A percentile compares a stretch with the other conserved stretches of the same genome.
Evolutionary conservation across 495 filamentous ascomycete genomes (phyloP).

Genomic region (Rusavskia elegans): DNA sequence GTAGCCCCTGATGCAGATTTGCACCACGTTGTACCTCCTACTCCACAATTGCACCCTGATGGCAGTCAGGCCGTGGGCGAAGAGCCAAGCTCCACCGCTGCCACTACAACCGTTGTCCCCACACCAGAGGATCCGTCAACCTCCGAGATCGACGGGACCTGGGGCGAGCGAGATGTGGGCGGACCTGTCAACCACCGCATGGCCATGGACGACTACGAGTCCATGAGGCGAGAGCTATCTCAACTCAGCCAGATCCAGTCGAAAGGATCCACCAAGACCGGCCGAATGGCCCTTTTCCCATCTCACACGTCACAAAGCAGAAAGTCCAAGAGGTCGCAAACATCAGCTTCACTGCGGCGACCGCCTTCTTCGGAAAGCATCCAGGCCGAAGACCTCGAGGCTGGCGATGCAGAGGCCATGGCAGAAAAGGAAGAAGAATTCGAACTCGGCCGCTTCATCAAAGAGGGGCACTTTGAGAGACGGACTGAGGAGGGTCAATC

Average conservation of each 20-base stretch:
- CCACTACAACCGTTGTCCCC: conserved; percentile 7
- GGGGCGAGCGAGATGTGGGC: conserved; percentile 59
- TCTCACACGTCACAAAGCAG: conserved; percentile 9
- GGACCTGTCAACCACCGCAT: conserved; percentile 42
- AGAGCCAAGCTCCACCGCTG: conserved; percentile 10
- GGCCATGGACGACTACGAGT: conserved; percentile 59
- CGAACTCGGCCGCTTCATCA: conserved; percentile 56
- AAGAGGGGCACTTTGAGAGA: conserved; percentile 69
- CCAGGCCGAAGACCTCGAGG: conserved; percentile 10
- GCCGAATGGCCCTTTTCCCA: conserved; percentile 11
- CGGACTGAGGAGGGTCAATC: conserved; percentile 48
- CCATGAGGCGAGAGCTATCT: conserved; percentile 48
- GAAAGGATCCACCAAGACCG: conserved; percentile 14
- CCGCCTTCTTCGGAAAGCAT: background rate
- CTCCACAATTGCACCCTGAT: background rate
- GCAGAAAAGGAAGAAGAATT: conserved; percentile 42
- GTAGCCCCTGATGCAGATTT: conserved; percentile 4
- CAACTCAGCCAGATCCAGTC: conserved; percentile 39
- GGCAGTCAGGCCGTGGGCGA: background rate
- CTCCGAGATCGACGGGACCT: conserved; percentile 36
- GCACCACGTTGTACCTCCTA: conserved; percentile 4
- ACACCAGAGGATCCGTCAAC: conserved; percentile 5
- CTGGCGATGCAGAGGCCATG: conserved; percentile 13
- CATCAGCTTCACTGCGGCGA: background rate
- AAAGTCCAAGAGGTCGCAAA: conserved; percentile 5